Percentiles rank a stretch among this genome's conserved stretches.
Evolutionary conservation across 2,329 filamentous ascomycete species (phyloP).

Genomic region (Aspergillus ruber): DNA sequence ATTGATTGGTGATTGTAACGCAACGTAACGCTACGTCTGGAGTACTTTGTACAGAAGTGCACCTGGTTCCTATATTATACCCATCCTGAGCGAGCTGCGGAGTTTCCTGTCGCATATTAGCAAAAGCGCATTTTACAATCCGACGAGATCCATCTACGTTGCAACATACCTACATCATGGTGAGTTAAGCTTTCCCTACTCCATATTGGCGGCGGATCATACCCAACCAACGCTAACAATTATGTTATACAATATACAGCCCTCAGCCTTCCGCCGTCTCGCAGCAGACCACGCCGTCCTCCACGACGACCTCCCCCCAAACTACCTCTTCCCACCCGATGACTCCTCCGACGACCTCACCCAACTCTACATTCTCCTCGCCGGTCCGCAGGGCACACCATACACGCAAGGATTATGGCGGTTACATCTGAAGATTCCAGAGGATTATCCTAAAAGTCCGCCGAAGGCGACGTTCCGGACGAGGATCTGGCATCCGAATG

Average conservation of each 20-base stretch:
- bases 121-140: neutral
- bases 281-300: slow-evolving; percentile 54
- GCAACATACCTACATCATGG: neutral
- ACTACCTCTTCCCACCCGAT: slow-evolving; percentile 52
- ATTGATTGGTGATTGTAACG: neutral
- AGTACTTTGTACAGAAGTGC: too few species aligned
- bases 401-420: slow-evolving; percentile 55
- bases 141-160: neutral
- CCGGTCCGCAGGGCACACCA: slow-evolving; percentile 55
- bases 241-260: slow-evolving; percentile 12
- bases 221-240: slow-evolving; percentile 5
- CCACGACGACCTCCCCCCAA: slow-evolving; percentile 53
- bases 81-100: neutral
- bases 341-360: slow-evolving; percentile 48
- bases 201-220: neutral
- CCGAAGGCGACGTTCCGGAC: slow-evolving; percentile 56
- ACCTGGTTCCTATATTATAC: neutral
- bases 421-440: slow-evolving; percentile 54
- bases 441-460: slow-evolving; percentile 46
- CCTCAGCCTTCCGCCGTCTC: slow-evolving; percentile 48
- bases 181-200: neutral
- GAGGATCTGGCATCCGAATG: slow-evolving; percentile 59
- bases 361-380: slow-evolving; percentile 51
- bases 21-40: too few species aligned
- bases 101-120: neutral